Evolutionary conservation across 2,329 filamentous ascomycete genomes (phyloP).

Genomic region (Trichoderma arundinaceum): DNA sequence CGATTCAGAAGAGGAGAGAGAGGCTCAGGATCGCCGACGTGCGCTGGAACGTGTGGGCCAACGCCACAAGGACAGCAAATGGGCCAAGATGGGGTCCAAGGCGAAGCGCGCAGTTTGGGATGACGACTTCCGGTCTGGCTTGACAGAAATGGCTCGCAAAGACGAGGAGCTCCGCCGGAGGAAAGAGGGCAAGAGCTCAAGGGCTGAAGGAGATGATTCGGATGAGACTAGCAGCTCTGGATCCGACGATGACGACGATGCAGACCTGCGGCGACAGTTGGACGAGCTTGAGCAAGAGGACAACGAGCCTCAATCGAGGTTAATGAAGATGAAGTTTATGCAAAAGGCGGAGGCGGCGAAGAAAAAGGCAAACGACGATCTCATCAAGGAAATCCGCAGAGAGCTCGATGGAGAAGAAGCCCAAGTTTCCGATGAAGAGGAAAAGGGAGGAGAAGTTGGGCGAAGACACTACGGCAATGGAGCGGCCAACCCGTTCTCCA

Average conservation of each 20-base stretch:
- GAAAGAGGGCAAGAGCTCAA: constrained; percentile 71
- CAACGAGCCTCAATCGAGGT: constrained; percentile 64
- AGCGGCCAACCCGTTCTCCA: constrained; percentile 42
- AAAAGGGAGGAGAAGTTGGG: constrained; percentile 65
- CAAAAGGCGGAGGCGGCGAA: constrained; percentile 79
- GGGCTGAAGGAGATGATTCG: constrained; percentile 55
- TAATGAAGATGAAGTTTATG: constrained; percentile 95
- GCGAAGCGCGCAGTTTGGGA: constrained; percentile 86
- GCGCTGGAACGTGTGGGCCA: constrained; percentile 86
- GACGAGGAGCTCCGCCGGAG: constrained; percentile 82
- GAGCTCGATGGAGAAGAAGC: constrained; percentile 70
- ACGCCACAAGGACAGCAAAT: constrained; percentile 86
- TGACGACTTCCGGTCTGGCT: constrained; percentile 77
- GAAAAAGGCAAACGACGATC: constrained; percentile 80
- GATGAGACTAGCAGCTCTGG: constrained; percentile 63
- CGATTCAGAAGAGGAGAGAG: constrained; percentile 69
- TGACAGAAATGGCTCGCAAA: constrained; percentile 79
- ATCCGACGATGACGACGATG: constrained; percentile 62
- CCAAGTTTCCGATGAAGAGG: constrained; percentile 57
- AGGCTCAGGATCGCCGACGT: constrained; percentile 71
- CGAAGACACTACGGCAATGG: constrained; percentile 70
- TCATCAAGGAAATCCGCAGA: constrained; percentile 70
- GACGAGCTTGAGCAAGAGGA: constrained; percentile 54
- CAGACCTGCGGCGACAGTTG: constrained; percentile 55
- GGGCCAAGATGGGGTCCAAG: constrained; percentile 84